A percentile compares a stretch with the other conserved stretches of the same genome.
phyloP scores from a whole-genome alignment of 2,329 filamentous ascomycete genomes.

The Immersiporthe knoxdaviesiana region DNA sequence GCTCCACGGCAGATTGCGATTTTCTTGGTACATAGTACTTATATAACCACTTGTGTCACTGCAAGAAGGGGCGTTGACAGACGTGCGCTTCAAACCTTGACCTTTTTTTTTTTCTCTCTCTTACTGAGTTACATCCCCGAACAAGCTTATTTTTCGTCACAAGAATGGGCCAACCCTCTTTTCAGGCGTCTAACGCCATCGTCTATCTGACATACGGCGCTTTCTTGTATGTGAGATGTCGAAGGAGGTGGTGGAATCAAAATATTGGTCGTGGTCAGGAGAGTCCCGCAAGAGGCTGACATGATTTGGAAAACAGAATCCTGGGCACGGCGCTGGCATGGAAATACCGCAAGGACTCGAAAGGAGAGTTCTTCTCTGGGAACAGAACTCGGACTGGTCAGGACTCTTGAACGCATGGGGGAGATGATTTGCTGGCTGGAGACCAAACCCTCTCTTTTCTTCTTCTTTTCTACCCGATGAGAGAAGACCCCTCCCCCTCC shows the following conservation, averaged over 20 bases:
- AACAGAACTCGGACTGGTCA: slow-evolving; percentile 86
- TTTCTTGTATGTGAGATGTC: slow-evolving; percentile 63
- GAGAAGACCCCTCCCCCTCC: neutral
- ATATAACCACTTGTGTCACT: too few species aligned
- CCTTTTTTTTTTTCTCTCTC: too few species aligned
- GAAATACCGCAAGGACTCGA: slow-evolving; percentile 64
- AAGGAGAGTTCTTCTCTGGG: slow-evolving; percentile 72
- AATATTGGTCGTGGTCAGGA: too few species aligned
- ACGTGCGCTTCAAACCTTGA: neutral
- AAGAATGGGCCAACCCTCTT: slow-evolving; percentile 75
- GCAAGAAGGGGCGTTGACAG: too few species aligned
- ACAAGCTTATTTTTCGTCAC: neutral
- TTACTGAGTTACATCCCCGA: too few species aligned
- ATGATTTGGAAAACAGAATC: slow-evolving; percentile 49
- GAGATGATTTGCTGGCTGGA: neutral
- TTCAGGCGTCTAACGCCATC: slow-evolving; percentile 77
- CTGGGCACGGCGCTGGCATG: slow-evolving; percentile 64
- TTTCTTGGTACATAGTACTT: too few species aligned
- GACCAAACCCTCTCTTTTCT: too few species aligned
- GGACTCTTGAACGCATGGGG: slow-evolving; percentile 34
- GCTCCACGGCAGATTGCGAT: neutral
- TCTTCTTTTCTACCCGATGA: slow-evolving; percentile 16
- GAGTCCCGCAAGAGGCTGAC: too few species aligned
- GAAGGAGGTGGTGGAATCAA: neutral
- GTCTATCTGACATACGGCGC: slow-evolving; percentile 78